A percentile compares a stretch with the other conserved stretches of the same genome.
These are phyloP conservation scores for Allantophomopsis lycopodina DNA, from an alignment of 2,329 filamentous ascomycete species.

Conservation along the genomic window DNA sequence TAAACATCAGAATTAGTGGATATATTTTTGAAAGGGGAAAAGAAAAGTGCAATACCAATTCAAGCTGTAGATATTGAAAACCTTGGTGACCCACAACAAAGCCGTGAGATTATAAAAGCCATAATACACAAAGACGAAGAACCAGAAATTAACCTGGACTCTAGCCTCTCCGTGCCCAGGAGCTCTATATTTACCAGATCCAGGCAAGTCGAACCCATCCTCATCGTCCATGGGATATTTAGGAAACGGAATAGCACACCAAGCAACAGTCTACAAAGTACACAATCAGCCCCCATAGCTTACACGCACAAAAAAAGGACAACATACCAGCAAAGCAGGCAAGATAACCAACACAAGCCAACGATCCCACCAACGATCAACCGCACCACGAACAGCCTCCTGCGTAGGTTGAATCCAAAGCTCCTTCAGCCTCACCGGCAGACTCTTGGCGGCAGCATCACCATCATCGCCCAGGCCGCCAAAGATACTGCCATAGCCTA, in stretches of 20 bases:
- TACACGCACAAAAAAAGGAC: no score
- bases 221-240: conserved; percentile 39
- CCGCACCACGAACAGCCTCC: conserved; percentile 38
- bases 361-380: conserved; percentile 49
- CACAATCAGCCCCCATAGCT: neutral
- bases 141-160: conserved; percentile 58
- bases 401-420: conserved; percentile 49
- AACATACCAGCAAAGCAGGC: conserved; percentile 27
- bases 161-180: conserved; percentile 50
- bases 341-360: conserved; percentile 46
- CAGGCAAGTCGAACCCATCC: conserved; percentile 11
- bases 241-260: conserved; percentile 53
- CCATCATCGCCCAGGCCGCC: conserved; percentile 18
- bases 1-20: conserved; percentile 6
- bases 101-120: conserved; percentile 55
- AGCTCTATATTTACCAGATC: conserved; percentile 22
- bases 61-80: conserved; percentile 57
- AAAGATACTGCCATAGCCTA: conserved; percentile 35
- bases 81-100: conserved; percentile 57
- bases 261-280: conserved; percentile 37
- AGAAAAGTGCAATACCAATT: conserved; percentile 35
- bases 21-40: neutral
- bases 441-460: conserved; percentile 15
- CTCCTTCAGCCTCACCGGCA: conserved; percentile 23
- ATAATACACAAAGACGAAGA: conserved; percentile 58